A percentile compares a stretch with the other conserved stretches of the same genome.
phyloP scores from a whole-genome alignment of 176 grass and related monocot species.

The Oryza meyeriana region DNA sequence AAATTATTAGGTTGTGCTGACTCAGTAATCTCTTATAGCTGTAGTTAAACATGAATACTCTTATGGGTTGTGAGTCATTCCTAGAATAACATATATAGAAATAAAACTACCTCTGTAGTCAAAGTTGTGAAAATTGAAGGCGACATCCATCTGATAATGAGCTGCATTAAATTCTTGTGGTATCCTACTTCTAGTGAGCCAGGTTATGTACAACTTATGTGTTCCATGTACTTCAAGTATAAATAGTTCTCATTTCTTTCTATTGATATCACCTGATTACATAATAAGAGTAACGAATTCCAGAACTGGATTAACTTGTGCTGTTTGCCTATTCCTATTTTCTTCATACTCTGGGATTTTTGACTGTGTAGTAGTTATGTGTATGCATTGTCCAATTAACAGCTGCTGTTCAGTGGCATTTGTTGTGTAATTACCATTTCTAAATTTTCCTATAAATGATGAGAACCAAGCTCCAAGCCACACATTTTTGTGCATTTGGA shows the following conservation, averaged over 20 bases:
- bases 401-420: background rate
- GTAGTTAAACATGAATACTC: background rate
- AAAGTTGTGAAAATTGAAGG: background rate
- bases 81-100: background rate
- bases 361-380: background rate
- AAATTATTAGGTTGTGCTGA: background rate
- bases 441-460: background rate
- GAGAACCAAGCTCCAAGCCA: background rate
- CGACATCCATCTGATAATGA: background rate
- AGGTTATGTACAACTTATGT: background rate
- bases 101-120: background rate
- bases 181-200: background rate
- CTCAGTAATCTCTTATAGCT: background rate
- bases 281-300: constrained; percentile 7
- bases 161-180: background rate
- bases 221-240: background rate
- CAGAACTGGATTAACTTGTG: background rate
- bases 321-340: background rate
- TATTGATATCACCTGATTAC: background rate
- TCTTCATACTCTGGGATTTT: background rate
- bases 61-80: background rate
- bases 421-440: background rate
- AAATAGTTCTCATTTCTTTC: background rate
- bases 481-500: background rate
- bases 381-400: background rate